Conservation (phyloP, 2,329 filamentous ascomycete genomes). For the Cytospora schulzeri region DNA sequence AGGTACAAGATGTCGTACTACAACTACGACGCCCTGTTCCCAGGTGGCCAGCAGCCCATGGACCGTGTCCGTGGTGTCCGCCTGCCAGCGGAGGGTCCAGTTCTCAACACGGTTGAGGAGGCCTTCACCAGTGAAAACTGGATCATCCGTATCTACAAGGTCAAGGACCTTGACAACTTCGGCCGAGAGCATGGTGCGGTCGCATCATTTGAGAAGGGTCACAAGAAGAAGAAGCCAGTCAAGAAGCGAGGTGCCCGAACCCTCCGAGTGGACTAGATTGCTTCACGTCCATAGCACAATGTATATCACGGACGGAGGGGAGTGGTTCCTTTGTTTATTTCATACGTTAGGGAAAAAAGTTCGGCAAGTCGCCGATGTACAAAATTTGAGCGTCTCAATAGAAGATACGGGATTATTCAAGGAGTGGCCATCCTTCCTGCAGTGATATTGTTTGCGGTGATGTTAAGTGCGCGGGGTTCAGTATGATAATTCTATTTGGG, state of each 20-base stretch:
- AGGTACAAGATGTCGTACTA: constrained; percentile 99
- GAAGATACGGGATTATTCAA: constrained; percentile 16
- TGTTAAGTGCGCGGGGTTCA: background rate
- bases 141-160: constrained; percentile 99
- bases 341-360: constrained; percentile 13
- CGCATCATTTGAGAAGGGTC: constrained; percentile 72
- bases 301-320: constrained; percentile 25
- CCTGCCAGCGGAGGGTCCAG: constrained; percentile 81
- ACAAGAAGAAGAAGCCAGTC: constrained; percentile 78
- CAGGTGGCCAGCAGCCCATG: constrained; percentile 84
- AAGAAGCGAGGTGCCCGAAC: constrained; percentile 75
- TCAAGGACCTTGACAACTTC: constrained; percentile 97
- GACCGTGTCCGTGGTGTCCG: constrained; percentile 84
- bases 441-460: background rate
- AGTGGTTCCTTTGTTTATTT: constrained; percentile 15
- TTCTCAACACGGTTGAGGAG: constrained; percentile 88
- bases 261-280: constrained; percentile 68
- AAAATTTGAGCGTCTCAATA: constrained; percentile 28
- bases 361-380: constrained; percentile 24
- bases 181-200: constrained; percentile 79
- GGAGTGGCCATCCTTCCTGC: background rate
- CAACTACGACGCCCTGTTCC: constrained; percentile 93
- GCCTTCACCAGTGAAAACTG: constrained; percentile 99
- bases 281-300: constrained; percentile 8
- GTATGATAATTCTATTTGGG: background rate